These are phyloP conservation scores for Sutorius eximius DNA, from an alignment of 1,284 basidiomycete species.

Conservation along the genomic window DNA sequence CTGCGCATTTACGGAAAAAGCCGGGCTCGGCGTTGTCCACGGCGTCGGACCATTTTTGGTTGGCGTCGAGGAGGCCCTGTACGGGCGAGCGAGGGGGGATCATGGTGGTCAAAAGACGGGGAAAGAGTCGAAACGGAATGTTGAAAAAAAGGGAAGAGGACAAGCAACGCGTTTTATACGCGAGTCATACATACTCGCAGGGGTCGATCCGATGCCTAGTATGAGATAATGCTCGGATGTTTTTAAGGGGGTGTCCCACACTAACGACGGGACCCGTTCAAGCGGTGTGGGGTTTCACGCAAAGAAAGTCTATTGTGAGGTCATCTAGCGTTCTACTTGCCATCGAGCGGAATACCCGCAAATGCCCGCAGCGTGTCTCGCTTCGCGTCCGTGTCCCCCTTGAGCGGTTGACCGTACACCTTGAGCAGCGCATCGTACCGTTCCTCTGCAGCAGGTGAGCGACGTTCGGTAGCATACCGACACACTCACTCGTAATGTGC, in stretches of 20 bases:
- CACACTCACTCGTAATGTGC: constrained; percentile 27
- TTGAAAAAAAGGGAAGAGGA: too few relatives aligned
- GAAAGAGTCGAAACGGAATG: background rate
- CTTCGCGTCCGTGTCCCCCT: constrained; percentile 26
- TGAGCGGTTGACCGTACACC: constrained; percentile 15
- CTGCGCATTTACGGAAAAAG: constrained; percentile 60
- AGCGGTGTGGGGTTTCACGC: too few relatives aligned
- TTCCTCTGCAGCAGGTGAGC: constrained; percentile 16
- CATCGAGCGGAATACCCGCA: constrained; percentile 21
- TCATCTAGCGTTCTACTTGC: constrained; percentile 4
- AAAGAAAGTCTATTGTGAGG: too few relatives aligned
- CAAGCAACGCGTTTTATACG: too few relatives aligned
- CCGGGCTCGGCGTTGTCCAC: constrained; percentile 56
- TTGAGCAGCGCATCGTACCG: constrained; percentile 26
- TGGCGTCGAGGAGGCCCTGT: constrained; percentile 51
- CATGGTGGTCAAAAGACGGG: constrained; percentile 12
- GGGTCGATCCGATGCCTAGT: constrained; percentile 6
- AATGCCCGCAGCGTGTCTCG: constrained; percentile 20
- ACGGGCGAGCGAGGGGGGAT: constrained; percentile 30
- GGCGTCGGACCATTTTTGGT: constrained; percentile 62
- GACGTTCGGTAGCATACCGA: too few relatives aligned
- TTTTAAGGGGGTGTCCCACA: background rate
- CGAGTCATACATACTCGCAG: too few relatives aligned
- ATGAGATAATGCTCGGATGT: constrained; percentile 3
- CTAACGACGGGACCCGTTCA: too few relatives aligned